Conservation (phyloP, 23 red algal genomes). For the Cyanidioschyzon merolae region DNA sequence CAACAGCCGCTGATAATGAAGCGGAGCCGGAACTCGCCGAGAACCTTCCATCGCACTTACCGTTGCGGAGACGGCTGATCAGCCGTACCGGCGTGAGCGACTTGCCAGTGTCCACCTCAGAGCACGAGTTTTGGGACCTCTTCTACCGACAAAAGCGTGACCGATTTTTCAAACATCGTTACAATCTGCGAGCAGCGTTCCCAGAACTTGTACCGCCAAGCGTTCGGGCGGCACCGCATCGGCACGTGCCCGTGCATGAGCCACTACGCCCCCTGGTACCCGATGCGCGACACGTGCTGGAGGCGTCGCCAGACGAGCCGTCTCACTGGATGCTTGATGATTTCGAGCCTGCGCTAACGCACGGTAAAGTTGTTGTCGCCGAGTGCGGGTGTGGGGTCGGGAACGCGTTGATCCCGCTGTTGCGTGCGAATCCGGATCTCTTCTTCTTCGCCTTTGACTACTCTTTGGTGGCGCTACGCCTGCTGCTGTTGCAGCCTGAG, state of each 20-base stretch:
- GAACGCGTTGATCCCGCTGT: conserved; percentile 62
- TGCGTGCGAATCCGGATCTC: conserved; percentile 61
- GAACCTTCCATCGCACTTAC: neutral
- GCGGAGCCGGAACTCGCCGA: neutral
- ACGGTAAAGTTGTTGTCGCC: conserved; percentile 16
- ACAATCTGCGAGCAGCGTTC: conserved; percentile 65
- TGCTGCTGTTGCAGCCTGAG: conserved; percentile 36
- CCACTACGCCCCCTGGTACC: neutral
- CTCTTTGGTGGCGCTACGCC: conserved; percentile 29
- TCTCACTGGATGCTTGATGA: neutral
- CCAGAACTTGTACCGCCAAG: conserved; percentile 51
- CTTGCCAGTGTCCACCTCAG: neutral
- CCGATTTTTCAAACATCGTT: conserved; percentile 81
- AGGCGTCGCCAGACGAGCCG: neutral
- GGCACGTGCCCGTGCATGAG: neutral
- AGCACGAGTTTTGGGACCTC: conserved; percentile 39
- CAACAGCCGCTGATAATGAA: too few relatives aligned
- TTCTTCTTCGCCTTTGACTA: conserved; percentile 76
- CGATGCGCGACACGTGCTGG: neutral
- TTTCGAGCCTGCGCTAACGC: neutral
- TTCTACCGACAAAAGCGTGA: conserved; percentile 61
- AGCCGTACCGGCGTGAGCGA: neutral
- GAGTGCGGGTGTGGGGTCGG: conserved; percentile 83
- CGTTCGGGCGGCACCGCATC: conserved; percentile 23
- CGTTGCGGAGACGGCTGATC: neutral